These are phyloP conservation scores for Raddia distichophylla DNA, from an alignment of 176 grass and related monocot genomes.

Conservation along the genomic window DNA sequence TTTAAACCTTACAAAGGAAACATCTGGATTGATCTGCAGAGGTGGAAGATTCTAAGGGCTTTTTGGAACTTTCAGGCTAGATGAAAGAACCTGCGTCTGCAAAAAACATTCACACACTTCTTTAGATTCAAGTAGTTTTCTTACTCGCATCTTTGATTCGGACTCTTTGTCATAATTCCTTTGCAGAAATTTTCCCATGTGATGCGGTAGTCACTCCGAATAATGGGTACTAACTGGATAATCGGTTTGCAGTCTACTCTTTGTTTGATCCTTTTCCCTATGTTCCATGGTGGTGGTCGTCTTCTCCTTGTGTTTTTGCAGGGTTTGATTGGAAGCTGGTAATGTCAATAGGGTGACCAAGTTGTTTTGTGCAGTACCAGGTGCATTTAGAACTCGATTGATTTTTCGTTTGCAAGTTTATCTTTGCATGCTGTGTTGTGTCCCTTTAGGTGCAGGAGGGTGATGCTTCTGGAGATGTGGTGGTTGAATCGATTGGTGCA, in stretches of 20 bases:
- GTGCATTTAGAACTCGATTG: background rate
- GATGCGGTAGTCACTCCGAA: background rate
- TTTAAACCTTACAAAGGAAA: background rate
- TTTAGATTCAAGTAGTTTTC: background rate
- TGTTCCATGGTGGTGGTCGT: background rate
- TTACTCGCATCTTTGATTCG: slow-evolving; percentile 5
- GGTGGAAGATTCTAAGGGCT: background rate
- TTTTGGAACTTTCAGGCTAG: background rate
- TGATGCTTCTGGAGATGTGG: background rate
- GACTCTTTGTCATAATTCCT: background rate
- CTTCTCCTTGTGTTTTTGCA: too few relatives aligned
- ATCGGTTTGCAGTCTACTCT: too few relatives aligned
- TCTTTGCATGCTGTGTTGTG: too few relatives aligned
- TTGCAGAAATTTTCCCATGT: slow-evolving; percentile 2
- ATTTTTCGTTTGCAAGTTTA: too few relatives aligned
- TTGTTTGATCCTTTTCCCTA: background rate
- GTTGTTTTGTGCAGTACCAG: background rate
- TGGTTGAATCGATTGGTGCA: background rate
- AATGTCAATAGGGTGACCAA: too few relatives aligned
- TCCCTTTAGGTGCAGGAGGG: background rate
- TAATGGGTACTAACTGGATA: too few relatives aligned
- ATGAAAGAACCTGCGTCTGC: background rate
- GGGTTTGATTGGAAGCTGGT: too few relatives aligned
- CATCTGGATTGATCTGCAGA: background rate
- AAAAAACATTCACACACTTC: background rate